phyloP scores from a whole-genome alignment of 805 yeast species.

The Ogataea philodendri region DNA sequence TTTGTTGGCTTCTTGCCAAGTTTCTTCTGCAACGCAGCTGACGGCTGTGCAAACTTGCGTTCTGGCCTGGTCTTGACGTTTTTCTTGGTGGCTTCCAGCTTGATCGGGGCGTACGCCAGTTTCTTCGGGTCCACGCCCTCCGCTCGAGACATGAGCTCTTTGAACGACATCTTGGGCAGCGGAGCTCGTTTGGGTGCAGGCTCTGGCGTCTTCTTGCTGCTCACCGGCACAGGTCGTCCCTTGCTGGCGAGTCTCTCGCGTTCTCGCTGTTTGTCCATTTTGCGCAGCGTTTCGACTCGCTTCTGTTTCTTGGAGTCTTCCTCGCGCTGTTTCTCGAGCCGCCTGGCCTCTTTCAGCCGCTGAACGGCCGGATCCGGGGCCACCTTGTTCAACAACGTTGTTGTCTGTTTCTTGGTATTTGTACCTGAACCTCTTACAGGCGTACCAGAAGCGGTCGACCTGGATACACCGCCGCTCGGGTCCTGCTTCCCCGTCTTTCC shows the following conservation, averaged over 20 bases:
- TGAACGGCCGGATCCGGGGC: constrained; percentile 65
- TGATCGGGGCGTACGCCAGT: constrained; percentile 35
- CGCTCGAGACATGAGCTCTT: constrained; percentile 70
- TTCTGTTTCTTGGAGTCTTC: constrained; percentile 1
- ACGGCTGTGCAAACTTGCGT: constrained; percentile 50
- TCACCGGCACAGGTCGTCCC: neutral
- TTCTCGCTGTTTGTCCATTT: constrained; percentile 19
- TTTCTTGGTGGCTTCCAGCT: constrained; percentile 6
- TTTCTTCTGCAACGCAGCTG: constrained; percentile 50
- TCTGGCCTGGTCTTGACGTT: constrained; percentile 1
- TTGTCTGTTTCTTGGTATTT: neutral
- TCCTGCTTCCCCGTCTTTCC: neutral
- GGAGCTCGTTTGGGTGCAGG: constrained; percentile 19
- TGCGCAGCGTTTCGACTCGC: constrained; percentile 34
- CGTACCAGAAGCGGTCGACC: neutral
- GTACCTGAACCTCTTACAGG: neutral
- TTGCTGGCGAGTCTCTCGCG: constrained; percentile 1
- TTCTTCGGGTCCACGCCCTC: constrained; percentile 51
- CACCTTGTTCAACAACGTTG: constrained; percentile 1
- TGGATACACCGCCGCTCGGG: neutral
- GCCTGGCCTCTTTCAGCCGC: constrained; percentile 63
- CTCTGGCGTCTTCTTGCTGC: no score
- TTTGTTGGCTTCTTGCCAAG: constrained; percentile 30
- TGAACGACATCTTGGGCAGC: constrained; percentile 53
- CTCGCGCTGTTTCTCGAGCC: constrained; percentile 46